phyloP scores from a whole-genome alignment of 768 basidiomycete species.

The Calocera viscosa region DNA sequence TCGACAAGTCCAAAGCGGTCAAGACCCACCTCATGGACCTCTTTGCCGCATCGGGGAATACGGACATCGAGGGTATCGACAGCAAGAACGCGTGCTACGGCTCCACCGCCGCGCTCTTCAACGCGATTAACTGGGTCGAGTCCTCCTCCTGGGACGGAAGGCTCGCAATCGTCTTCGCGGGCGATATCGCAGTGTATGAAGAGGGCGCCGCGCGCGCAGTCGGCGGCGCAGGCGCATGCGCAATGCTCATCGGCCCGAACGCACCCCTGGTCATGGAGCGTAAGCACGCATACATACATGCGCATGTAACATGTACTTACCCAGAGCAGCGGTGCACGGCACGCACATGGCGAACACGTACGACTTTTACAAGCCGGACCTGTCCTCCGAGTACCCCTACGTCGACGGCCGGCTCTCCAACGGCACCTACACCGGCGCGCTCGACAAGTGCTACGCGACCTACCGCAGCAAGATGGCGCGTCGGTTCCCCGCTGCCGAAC shows the following conservation, averaged over 20 bases:
- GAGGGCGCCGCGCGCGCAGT: constrained; percentile 90
- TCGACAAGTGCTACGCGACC: constrained; percentile 76
- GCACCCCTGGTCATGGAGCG: constrained; percentile 92
- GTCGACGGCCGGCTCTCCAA: constrained; percentile 96
- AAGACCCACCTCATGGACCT: constrained; percentile 99
- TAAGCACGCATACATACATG: constrained; percentile 35
- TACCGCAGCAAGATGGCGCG: constrained; percentile 73
- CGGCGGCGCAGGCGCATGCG: constrained; percentile 91
- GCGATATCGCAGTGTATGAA: constrained; percentile 96
- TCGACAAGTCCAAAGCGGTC: constrained; percentile 98
- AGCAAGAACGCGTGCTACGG: constrained; percentile 99
- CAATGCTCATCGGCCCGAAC: constrained; percentile 90
- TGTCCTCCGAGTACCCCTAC: constrained; percentile 88
- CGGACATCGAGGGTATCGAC: constrained; percentile 96
- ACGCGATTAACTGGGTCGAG: constrained; percentile 97
- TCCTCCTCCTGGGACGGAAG: constrained; percentile 93
- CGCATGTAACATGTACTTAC: neutral
- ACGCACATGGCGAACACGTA: constrained; percentile 96
- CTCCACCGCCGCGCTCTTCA: constrained; percentile 96
- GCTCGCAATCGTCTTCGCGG: constrained; percentile 91
- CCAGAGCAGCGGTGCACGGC: constrained; percentile 70
- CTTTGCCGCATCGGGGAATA: constrained; percentile 83
- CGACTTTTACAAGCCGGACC: constrained; percentile 98
- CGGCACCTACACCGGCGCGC: constrained; percentile 84
- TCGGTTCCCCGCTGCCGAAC: constrained; percentile 24